These are phyloP conservation scores for Epichloe glyceriae DNA, from an alignment of 2,329 filamentous ascomycete genomes.

Conservation along the genomic window DNA sequence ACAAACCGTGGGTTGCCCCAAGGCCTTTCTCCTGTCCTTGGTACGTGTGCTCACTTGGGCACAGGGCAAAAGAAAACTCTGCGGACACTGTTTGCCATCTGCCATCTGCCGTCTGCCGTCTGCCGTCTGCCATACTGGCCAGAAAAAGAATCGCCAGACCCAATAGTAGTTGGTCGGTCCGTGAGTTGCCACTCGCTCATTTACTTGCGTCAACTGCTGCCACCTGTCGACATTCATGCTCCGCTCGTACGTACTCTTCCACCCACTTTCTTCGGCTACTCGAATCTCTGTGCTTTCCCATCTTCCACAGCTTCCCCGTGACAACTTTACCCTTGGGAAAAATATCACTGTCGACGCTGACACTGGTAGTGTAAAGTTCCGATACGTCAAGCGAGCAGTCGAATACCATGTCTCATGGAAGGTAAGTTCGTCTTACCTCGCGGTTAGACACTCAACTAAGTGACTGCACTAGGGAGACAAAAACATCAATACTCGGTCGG, in stretches of 20 bases:
- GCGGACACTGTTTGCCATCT: not conserved
- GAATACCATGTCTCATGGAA: not conserved
- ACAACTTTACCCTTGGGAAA: not conserved
- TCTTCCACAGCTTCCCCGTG: not conserved
- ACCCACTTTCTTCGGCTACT: not conserved
- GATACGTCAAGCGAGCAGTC: not conserved
- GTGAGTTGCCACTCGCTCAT: not conserved
- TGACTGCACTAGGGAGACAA: not conserved
- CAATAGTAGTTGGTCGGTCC: not conserved
- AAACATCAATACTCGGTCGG: slow-evolving; percentile 1
- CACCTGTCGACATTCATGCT: not conserved
- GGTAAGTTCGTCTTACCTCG: not conserved
- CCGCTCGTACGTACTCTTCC: not conserved
- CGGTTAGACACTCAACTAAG: not conserved
- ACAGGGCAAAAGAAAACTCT: not conserved
- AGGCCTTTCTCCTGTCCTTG: too few relatives aligned
- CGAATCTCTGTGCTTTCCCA: not conserved
- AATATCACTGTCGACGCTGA: not conserved
- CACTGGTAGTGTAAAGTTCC: not conserved
- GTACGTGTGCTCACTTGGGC: too few relatives aligned
- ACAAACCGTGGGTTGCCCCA: too few relatives aligned
- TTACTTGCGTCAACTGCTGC: not conserved
- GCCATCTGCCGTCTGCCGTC: not conserved
- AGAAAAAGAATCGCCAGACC: too few relatives aligned
- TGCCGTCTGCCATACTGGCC: not conserved